Evolutionary conservation across 2,329 filamentous ascomycete genomes (phyloP), one percentile per base, ranked within the genome.

Genomic region (Rutstroemia sp.): DNA sequence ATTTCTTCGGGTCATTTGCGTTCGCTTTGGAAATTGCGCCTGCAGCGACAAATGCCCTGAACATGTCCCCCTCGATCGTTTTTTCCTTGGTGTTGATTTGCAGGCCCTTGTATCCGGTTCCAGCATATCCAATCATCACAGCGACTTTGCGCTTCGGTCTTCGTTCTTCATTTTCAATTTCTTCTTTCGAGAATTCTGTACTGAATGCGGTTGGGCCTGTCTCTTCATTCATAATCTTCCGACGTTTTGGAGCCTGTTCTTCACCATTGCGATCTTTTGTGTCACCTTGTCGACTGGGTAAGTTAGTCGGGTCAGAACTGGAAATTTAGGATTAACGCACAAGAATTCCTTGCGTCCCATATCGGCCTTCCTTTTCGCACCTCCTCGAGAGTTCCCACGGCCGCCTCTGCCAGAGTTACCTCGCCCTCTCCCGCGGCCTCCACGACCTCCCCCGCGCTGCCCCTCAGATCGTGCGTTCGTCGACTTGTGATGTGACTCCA

Each of bases 1-100:
- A 95, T 73, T 99, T 99, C 72, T 95, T 95, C 4, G 92, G 94
- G 69, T 99, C 94, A 65, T 95, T 86, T 21, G 94, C 94, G 69
- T 99, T 99, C 60, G 90, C 90, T 72, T 97, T 97, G 49, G 92
- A 95, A 60, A 99, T 96, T 41, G 94, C 92, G 18, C 92, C 89
- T 3, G 94, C 92, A 3, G 85, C 83, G 60, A 99, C 87, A 65
- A 99, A 92, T 3, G 94, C 94, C 34, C 84, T 82, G 74, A 99
- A 99, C 3, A 99, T 77, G 66, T 99, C 94, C 45, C 92, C 89
- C 74, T 99, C 94, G 62, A 99, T 97, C 0, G 92, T 99, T 75
- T 91, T 92, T 69, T 96, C 85, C 62, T 84, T 75, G 65, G 79
- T 78, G 71, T 86, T 85, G 69, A 99, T 88, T 74, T 99, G 94